phyloP scores from a whole-genome alignment of 257 asterid species.

The Plectranthus barbatus region DNA sequence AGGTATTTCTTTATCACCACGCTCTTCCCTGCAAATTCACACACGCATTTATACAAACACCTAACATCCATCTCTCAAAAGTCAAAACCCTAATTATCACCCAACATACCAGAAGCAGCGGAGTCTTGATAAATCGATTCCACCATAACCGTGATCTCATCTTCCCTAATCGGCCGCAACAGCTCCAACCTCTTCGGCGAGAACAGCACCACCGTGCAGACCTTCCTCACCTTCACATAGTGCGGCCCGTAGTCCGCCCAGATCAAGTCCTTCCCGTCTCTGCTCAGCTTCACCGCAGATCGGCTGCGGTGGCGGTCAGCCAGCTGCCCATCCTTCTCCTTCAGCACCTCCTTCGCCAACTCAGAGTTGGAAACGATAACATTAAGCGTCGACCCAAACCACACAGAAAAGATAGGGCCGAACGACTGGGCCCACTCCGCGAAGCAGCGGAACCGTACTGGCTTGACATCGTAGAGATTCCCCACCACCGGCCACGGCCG shows the following conservation, averaged over 20 bases:
- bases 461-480: constrained; percentile 63
- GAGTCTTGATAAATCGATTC: constrained; percentile 49
- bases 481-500: constrained; percentile 62
- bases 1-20: constrained; percentile 46
- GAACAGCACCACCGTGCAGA: constrained; percentile 71
- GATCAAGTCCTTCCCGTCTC: constrained; percentile 60
- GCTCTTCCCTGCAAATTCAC: constrained; percentile 32
- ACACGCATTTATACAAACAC: not conserved
- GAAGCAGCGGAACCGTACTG: constrained; percentile 74
- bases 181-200: constrained; percentile 60
- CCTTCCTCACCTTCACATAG: no score
- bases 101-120: constrained; percentile 49
- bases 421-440: constrained; percentile 59
- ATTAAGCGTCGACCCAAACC: constrained; percentile 55
- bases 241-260: constrained; percentile 89
- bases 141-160: constrained; percentile 69
- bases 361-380: constrained; percentile 53
- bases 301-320: constrained; percentile 69
- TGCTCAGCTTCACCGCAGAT: constrained; percentile 58
- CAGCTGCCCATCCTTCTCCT: constrained; percentile 74
- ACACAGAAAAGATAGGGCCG: constrained; percentile 59
- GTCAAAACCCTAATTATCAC: no score
- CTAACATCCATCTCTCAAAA: not conserved
- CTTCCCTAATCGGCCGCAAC: constrained; percentile 72
- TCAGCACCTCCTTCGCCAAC: constrained; percentile 58